Base-by-base conservation (phyloP, 2,329 filamentous ascomycete genomes). In the Diaporthe helianthi region DNA sequence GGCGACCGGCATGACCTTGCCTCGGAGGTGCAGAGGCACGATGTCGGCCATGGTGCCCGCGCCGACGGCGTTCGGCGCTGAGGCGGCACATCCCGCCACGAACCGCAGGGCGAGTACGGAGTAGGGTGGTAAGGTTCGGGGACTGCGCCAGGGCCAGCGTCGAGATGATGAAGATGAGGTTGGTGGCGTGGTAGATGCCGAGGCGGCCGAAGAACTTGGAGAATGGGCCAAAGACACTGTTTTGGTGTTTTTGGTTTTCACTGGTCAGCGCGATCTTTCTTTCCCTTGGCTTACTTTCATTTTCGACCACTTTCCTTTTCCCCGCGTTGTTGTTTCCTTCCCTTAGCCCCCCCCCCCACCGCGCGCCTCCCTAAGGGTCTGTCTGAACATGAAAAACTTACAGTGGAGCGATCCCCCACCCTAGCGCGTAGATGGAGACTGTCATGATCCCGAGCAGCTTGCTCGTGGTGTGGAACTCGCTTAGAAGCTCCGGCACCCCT, bases 391-490 rank as follows among this genome's bases (percentile, higher is more conserved):
- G 26, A 29, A 17, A 6, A 61, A 63, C 58, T 61, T 61, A 61
- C 58, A 86, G 77, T 0, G 89, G 89, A 0, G 89, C 89, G 33
- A 85, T 81, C 2, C 85, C 86, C 70, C 88, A 88, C 24, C 90
- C 90, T 0, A 92, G 80, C 2, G 93, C 83, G 76, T 90, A 90
- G 31, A 92, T 85, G 0, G 89, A 90, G 0, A 93, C 88, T 67
- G 90, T 88, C 61, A 93, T 89, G 0, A 88, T 84, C 0, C 84
- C 85, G 1, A 92, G 80, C 54, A 85, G 78, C 10, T 77, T 76
- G 69, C 83, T 87, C 38, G 78, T 80, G 5, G 82, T 85, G 33
- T 83, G 68, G 75, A 93, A 93, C 26, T 92, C 89, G 7, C 74
- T 65, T 83, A 92, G 86, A 0, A 93, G 81, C 3, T 87, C 79